A percentile compares a stretch with the other conserved stretches of the same genome.
Conservation (phyloP, 352 stramenopile species). For the Pythium rhizo-oryzae region DNA sequence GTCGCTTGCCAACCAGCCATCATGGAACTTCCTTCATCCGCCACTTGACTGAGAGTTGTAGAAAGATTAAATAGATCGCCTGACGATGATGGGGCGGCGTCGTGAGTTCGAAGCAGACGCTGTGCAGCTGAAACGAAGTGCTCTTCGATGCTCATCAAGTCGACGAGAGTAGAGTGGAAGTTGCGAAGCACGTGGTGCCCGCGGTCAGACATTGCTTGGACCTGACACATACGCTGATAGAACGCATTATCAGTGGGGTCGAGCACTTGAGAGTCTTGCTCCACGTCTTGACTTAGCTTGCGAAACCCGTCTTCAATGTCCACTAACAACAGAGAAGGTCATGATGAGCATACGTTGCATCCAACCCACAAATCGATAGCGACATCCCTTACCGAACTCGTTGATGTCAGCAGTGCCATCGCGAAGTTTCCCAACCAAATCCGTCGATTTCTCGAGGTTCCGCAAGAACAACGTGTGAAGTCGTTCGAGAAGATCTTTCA, state of each 20-base stretch:
- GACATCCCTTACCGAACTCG: conserved; percentile 55
- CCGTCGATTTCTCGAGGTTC: conserved; percentile 47
- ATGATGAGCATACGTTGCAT: neutral
- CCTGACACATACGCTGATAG: conserved; percentile 66
- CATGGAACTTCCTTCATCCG: conserved; percentile 60
- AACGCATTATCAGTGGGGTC: conserved; percentile 65
- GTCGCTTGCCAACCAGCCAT: conserved; percentile 53
- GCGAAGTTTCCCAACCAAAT: conserved; percentile 55
- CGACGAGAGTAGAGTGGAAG: conserved; percentile 52
- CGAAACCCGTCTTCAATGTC: conserved; percentile 80
- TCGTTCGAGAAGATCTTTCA: conserved; percentile 75
- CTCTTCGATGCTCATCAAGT: conserved; percentile 64
- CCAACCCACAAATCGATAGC: neutral
- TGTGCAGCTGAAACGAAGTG: conserved; percentile 53
- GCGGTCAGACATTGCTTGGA: conserved; percentile 69
- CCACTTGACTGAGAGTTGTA: conserved; percentile 31
- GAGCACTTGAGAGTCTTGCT: conserved; percentile 43
- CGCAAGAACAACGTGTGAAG: conserved; percentile 59
- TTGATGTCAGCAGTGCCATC: conserved; percentile 55
- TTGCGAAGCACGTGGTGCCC: conserved; percentile 59
- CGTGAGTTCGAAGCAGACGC: conserved; percentile 58
- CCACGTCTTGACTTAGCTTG: conserved; percentile 49
- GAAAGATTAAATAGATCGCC: conserved; percentile 29
- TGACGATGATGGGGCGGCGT: conserved; percentile 30
- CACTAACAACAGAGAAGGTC: conserved; percentile 30